phyloP scores from a whole-genome alignment of 2,329 filamentous ascomycete genomes.

The Stromatinia cepivora region DNA sequence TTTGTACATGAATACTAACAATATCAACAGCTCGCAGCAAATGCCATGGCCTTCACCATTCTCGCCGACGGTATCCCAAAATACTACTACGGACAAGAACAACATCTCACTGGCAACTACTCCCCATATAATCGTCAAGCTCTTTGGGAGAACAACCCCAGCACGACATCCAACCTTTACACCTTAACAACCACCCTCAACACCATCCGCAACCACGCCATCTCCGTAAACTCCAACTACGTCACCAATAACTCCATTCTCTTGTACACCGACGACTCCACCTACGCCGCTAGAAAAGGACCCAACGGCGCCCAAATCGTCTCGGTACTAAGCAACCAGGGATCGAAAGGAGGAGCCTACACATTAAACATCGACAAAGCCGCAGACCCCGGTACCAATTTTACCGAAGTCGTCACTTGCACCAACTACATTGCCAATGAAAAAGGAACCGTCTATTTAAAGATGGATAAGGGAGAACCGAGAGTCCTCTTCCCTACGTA shows the following conservation, averaged over 20 bases:
- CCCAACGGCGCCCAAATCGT: conserved; percentile 25
- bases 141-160: conserved; percentile 45
- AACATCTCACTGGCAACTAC: conserved; percentile 46
- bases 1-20: background rate
- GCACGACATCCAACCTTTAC: conserved; percentile 44
- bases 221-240: conserved; percentile 22
- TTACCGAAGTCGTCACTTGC: conserved; percentile 27
- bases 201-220: conserved; percentile 27
- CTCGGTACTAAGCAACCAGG: conserved; percentile 45
- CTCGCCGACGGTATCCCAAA: conserved; percentile 53
- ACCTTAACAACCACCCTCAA: conserved; percentile 38
- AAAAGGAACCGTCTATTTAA: conserved; percentile 13
- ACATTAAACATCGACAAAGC: conserved; percentile 16
- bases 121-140: conserved; percentile 48
- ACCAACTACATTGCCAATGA: background rate
- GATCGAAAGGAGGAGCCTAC: conserved; percentile 29
- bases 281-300: conserved; percentile 29
- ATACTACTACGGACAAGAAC: conserved; percentile 55
- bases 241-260: conserved; percentile 23
- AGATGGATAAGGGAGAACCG: conserved; percentile 14
- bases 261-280: conserved; percentile 26
- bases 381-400: conserved; percentile 22
- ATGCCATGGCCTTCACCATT: conserved; percentile 50
- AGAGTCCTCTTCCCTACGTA: conserved; percentile 14
- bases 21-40: conserved; percentile 44